phyloP scores from a whole-genome alignment of 768 basidiomycete species.

The Mycena indigotica region DNA sequence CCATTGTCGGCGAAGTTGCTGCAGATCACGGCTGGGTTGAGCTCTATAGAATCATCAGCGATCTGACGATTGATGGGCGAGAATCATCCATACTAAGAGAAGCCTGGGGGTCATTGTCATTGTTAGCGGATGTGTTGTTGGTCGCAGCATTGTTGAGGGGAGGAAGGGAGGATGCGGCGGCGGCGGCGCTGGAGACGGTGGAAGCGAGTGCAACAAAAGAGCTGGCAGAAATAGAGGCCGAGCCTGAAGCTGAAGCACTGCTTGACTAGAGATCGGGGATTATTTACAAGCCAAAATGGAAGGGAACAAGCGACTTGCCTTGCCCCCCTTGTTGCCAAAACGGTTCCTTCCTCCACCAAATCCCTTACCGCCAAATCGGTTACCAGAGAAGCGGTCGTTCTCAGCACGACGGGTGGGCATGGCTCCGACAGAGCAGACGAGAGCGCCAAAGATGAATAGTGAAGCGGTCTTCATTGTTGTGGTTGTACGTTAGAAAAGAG shows the following conservation, averaged over 20 bases:
- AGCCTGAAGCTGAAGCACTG: background rate
- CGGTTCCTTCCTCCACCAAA: background rate
- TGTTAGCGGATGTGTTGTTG: background rate
- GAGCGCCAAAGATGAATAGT: conserved; percentile 1
- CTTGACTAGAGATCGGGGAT: too few species aligned
- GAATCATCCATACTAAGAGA: conserved; percentile 22
- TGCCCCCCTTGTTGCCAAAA: background rate
- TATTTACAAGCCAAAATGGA: too few species aligned
- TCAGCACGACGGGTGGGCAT: background rate
- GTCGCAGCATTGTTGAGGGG: background rate
- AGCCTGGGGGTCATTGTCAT: conserved; percentile 50
- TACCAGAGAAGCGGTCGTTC: background rate
- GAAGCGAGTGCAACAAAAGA: conserved; percentile 1
- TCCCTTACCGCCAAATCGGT: background rate
- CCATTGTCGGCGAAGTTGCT: conserved; percentile 9
- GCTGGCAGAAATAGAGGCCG: background rate
- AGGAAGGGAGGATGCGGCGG: background rate
- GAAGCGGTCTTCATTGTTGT: conserved; percentile 3
- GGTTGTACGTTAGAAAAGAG: background rate
- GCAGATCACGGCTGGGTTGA: conserved; percentile 13
- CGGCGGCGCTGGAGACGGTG: background rate
- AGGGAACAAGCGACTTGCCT: too few species aligned
- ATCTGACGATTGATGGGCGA: background rate
- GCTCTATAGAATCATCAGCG: background rate
- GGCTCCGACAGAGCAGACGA: conserved; percentile 3